These are phyloP conservation scores for Apophysomyces variabilis DNA, from an alignment of 371 early-diverging fungal species.

Conservation along the genomic window DNA sequence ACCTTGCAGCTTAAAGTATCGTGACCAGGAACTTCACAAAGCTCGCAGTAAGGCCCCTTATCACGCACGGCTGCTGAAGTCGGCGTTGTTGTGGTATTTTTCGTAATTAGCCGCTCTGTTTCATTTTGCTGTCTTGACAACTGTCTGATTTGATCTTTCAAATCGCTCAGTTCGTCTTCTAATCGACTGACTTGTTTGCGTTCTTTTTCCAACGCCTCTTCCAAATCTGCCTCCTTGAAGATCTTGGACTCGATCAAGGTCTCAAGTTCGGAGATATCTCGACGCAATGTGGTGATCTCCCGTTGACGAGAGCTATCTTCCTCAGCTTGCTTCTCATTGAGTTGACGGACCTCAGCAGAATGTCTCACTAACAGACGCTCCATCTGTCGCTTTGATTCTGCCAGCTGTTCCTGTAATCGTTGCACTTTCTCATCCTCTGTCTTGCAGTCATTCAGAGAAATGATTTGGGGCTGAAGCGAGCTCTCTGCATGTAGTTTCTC, in stretches of 20 bases:
- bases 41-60: conserved; percentile 58
- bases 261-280: conserved; percentile 74
- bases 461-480: conserved; percentile 35
- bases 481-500: conserved; percentile 71
- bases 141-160: conserved; percentile 42
- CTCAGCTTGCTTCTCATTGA: conserved; percentile 58
- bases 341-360: conserved; percentile 56
- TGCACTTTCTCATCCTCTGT: conserved; percentile 30
- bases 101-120: conserved; percentile 3
- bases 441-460: conserved; percentile 30
- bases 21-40: conserved; percentile 73
- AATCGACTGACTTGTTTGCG: conserved; percentile 56
- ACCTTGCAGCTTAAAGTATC: conserved; percentile 69
- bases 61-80: conserved; percentile 17
- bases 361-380: conserved; percentile 55
- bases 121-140: conserved; percentile 8
- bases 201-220: conserved; percentile 64
- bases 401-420: conserved; percentile 38
- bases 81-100: conserved; percentile 12
- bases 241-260: conserved; percentile 76
- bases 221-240: conserved; percentile 77
- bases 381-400: conserved; percentile 56
- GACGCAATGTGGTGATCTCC: conserved; percentile 61
- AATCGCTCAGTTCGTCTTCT: conserved; percentile 54
- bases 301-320: conserved; percentile 61